Evolutionary conservation across 78 protist genomes (phyloP).

Genomic region (Neovahlkampfia damariscottae): DNA sequence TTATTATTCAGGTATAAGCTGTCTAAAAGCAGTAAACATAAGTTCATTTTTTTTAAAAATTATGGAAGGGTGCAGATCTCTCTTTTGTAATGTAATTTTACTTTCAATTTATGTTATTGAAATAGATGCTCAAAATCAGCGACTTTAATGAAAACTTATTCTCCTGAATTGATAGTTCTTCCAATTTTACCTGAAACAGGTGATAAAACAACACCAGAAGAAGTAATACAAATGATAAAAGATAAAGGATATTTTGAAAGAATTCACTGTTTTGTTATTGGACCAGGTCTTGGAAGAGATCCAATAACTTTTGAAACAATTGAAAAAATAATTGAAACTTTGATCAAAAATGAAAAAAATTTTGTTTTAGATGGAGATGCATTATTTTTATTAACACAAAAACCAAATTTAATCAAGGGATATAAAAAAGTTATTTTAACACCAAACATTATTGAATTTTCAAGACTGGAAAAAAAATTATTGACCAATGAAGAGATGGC

Average conservation of each 20-base stretch:
- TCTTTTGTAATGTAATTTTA: constrained; percentile 25
- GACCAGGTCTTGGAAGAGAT: constrained; percentile 61
- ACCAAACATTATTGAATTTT: constrained; percentile 47
- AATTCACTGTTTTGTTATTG: constrained; percentile 46
- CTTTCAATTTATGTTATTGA: too few relatives aligned
- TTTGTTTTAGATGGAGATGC: constrained; percentile 51
- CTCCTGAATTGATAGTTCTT: constrained; percentile 47
- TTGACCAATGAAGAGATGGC: not conserved
- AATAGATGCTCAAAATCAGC: constrained; percentile 27
- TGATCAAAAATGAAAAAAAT: not conserved
- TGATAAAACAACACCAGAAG: not conserved
- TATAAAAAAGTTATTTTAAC: constrained; percentile 42
- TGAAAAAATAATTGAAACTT: not conserved
- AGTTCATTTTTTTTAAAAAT: too few relatives aligned
- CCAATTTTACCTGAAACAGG: constrained; percentile 6
- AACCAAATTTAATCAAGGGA: constrained; percentile 25
- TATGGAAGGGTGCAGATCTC: constrained; percentile 28
- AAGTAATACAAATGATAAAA: not conserved
- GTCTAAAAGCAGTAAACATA: too few relatives aligned
- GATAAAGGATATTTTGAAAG: not conserved
- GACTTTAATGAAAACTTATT: constrained; percentile 31
- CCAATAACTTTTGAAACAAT: not conserved
- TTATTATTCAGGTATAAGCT: constrained; percentile 28
- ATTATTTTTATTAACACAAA: constrained; percentile 21
- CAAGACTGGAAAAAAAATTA: not conserved